Conservation (phyloP, 2,329 filamentous ascomycete species). For the Pseudocercospora crystallina region DNA sequence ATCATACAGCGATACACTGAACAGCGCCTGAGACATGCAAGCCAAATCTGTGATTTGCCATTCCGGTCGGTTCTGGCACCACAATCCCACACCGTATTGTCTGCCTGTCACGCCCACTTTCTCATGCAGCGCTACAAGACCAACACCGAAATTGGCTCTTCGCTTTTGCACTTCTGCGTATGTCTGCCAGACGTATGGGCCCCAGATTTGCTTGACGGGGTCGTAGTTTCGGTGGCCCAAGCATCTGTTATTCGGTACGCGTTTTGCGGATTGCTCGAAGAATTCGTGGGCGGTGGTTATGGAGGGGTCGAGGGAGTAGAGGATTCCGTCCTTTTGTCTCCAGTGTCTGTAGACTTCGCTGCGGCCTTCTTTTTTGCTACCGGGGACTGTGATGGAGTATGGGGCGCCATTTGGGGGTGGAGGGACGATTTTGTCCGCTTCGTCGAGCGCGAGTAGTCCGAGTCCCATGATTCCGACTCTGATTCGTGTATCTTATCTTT, state of each 20-base stretch:
- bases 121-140: conserved; percentile 78
- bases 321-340: conserved; percentile 69
- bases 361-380: conserved; percentile 70
- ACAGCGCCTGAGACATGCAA: conserved; percentile 82
- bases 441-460: conserved; percentile 27
- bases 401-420: conserved; percentile 72
- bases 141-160: conserved; percentile 80
- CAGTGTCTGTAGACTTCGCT: conserved; percentile 81
- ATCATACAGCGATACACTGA: conserved; percentile 91
- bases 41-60: conserved; percentile 90
- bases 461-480: conserved; percentile 9
- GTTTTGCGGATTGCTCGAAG: conserved; percentile 49
- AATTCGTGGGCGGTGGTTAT: conserved; percentile 36
- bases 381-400: conserved; percentile 75
- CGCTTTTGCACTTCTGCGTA: conserved; percentile 77
- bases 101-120: conserved; percentile 64
- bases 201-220: conserved; percentile 68
- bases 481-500: not conserved
- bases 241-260: conserved; percentile 67
- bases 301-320: conserved; percentile 70
- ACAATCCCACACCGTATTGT: conserved; percentile 75
- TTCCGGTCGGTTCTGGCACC: conserved; percentile 84
- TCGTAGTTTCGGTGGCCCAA: conserved; percentile 82
- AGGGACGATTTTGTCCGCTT: conserved; percentile 52
- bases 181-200: conserved; percentile 78